Conservation (phyloP, 2,329 filamentous ascomycete species). For the Aspergillus sclerotialis region DNA sequence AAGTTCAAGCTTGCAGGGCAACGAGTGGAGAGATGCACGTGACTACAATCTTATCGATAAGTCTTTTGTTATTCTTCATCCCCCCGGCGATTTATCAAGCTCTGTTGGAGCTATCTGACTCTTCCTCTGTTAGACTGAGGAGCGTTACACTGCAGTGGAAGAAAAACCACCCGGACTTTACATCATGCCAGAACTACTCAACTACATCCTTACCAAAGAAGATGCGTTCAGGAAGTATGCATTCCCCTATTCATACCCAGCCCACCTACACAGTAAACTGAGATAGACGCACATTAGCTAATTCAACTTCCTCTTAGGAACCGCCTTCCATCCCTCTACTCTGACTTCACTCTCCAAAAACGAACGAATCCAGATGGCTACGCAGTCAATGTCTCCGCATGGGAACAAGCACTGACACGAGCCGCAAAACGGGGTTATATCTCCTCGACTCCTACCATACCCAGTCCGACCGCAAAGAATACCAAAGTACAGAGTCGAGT, state of each 20-base stretch:
- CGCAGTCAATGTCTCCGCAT: slow-evolving; percentile 69
- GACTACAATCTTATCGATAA: slow-evolving; percentile 3
- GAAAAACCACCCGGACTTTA: not conserved
- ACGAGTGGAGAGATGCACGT: not conserved
- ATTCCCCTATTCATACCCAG: slow-evolving; percentile 21
- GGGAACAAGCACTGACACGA: slow-evolving; percentile 66
- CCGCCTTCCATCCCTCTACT: slow-evolving; percentile 78
- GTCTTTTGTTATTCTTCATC: not conserved
- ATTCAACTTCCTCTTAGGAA: slow-evolving; percentile 47
- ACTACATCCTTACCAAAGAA: slow-evolving; percentile 57
- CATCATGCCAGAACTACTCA: slow-evolving; percentile 54
- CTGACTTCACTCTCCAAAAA: slow-evolving; percentile 70
- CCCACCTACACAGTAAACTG: not conserved
- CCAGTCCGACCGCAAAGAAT: slow-evolving; percentile 5
- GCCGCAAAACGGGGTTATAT: slow-evolving; percentile 60
- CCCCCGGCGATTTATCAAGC: no score
- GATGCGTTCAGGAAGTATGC: slow-evolving; percentile 52
- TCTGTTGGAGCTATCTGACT: no score
- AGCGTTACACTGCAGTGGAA: no score
- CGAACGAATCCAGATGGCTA: slow-evolving; percentile 80
- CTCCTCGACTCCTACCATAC: slow-evolving; percentile 28
- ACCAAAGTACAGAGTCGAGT: slow-evolving; percentile 7
- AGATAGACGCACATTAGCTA: slow-evolving; percentile 2
- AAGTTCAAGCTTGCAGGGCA: no score
- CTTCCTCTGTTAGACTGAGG: no score